phyloP scores from a whole-genome alignment of 208 protist genomes.

The Wallacemonas rigidus region DNA sequence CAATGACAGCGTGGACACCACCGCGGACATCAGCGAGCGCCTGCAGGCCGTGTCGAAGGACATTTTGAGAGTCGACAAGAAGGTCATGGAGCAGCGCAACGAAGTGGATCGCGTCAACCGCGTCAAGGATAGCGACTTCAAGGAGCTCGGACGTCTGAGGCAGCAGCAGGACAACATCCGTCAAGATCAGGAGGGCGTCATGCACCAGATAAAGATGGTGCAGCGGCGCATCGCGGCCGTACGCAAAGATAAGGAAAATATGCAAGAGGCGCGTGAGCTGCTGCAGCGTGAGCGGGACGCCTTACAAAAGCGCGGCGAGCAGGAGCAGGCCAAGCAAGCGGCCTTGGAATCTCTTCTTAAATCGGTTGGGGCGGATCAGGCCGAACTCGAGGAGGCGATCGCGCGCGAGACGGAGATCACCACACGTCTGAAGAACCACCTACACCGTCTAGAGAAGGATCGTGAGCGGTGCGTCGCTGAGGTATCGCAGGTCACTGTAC shows the following conservation, averaged over 20 bases:
- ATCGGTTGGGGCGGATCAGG: conserved; percentile 63
- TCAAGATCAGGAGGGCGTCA: conserved; percentile 71
- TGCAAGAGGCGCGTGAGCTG: conserved; percentile 64
- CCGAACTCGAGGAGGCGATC: conserved; percentile 87
- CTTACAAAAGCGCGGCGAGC: conserved; percentile 67
- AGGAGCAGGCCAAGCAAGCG: conserved; percentile 67
- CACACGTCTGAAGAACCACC: conserved; percentile 44
- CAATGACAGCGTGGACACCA: conserved; percentile 91
- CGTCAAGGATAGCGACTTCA: conserved; percentile 79
- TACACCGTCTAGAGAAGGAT: conserved; percentile 92
- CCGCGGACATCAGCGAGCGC: conserved; percentile 82
- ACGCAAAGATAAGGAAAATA: conserved; percentile 51
- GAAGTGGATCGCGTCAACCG: conserved; percentile 63
- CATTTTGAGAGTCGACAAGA: conserved; percentile 72
- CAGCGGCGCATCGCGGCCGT: conserved; percentile 68
- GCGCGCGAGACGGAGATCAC: conserved; percentile 79
- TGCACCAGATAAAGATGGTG: conserved; percentile 74
- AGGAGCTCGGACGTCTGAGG: conserved; percentile 69
- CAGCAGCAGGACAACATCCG: conserved; percentile 88
- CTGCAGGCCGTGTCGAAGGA: conserved; percentile 73
- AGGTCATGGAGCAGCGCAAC: conserved; percentile 58
- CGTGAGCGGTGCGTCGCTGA: conserved; percentile 87
- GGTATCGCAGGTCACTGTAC: conserved; percentile 82
- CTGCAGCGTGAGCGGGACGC: conserved; percentile 67
- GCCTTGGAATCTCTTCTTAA: conserved; percentile 57